Evolutionary conservation across 495 filamentous ascomycete species (phyloP), one percentile per base, ranked within the genome.

Genomic region (Lophiotrema nucula): DNA sequence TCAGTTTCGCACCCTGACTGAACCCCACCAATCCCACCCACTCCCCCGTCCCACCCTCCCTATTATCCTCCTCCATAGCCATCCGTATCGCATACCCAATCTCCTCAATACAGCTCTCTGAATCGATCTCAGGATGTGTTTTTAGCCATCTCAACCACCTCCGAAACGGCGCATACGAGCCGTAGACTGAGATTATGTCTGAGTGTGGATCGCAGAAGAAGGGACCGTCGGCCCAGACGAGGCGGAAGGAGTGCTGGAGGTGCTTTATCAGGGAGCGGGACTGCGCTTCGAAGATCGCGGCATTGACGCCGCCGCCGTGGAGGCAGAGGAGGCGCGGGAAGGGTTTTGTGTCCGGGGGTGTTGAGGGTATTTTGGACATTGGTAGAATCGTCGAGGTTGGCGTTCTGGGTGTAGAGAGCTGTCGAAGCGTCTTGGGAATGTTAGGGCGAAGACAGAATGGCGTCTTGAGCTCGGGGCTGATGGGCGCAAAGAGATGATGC

Each of bases 241-340:
- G 72, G 8, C 83, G 78, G 69, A 87, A 87, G 44, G 72, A 58
- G 3, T 71, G 62, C 4, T 60, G 43, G 2, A 88, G 77, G 10
- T 51, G 56, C n/a, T 59, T 53, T 28, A 69, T 69, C 12, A 88
- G 65, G 13, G 70, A 69, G 53, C 84, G 82, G 55, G 78, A 79
- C 69, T 88, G 85, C 0, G 70, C 52, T 21, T 69, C 70, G 71
- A 87, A 87, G 58, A 87, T 77, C n/a, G 73, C 57, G 1, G 75
- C 81, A 61, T 82, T 87, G 45, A 79, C 76, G 56, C 84, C 83
- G 47, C 84, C 83, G 66, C 85, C 84, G 69, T 88, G 84, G 44
- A 88, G 76, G 71, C 82, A 87, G 58, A 88, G 82, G 44, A 88
- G 77, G 37, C 83, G 82, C 12, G 83, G 83, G 26, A 81, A 72